These are phyloP conservation scores for Leccinum uliginosum DNA, from an alignment of 768 basidiomycete genomes.

Conservation along the genomic window DNA sequence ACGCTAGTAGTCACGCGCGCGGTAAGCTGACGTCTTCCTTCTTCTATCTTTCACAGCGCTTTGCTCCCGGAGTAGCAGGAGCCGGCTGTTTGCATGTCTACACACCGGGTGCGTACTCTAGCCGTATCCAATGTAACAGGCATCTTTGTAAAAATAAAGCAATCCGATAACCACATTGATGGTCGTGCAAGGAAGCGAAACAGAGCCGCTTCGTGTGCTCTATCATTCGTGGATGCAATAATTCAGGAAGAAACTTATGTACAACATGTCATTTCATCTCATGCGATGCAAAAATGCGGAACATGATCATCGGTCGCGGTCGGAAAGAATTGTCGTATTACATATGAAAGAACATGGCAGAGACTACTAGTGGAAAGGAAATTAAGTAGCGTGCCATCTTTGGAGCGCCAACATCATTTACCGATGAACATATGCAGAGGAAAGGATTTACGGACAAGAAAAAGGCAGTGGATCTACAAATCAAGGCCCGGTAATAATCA, in stretches of 20 bases:
- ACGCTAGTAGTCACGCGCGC: background rate
- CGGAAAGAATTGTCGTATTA: background rate
- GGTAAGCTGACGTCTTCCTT: background rate
- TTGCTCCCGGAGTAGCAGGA: background rate
- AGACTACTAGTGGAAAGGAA: background rate
- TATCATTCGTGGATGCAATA: no score
- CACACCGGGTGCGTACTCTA: background rate
- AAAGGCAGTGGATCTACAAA: background rate
- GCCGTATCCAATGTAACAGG: background rate
- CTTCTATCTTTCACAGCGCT: background rate
- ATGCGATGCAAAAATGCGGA: background rate
- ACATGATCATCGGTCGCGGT: background rate
- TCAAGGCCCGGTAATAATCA: background rate
- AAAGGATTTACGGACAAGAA: background rate
- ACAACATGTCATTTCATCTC: background rate
- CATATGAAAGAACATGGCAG: background rate
- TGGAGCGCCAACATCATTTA: background rate
- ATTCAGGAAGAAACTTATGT: background rate
- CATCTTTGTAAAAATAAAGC: background rate
- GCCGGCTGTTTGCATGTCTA: background rate
- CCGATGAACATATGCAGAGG: background rate
- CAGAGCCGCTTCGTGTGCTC: background rate
- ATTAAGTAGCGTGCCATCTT: constrained; percentile 3
- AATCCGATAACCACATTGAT: background rate
- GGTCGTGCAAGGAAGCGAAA: background rate